Percentiles rank a stretch among this genome's conserved stretches.
phyloP scores from a whole-genome alignment of 2,329 filamentous ascomycete genomes.

The Nannizzia gypsea region DNA sequence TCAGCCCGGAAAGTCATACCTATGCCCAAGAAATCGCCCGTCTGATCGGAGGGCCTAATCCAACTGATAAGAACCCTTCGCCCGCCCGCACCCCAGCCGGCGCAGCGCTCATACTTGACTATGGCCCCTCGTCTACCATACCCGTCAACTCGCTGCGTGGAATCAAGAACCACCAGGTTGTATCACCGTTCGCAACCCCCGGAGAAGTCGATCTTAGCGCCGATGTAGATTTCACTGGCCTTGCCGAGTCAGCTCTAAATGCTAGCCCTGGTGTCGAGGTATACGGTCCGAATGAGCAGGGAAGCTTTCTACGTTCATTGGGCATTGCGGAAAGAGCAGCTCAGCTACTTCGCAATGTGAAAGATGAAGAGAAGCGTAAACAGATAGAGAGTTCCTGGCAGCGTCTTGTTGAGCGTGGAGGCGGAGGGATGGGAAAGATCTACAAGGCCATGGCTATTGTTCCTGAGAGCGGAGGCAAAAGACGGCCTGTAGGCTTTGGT shows the following conservation, averaged over 20 bases:
- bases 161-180: constrained; percentile 62
- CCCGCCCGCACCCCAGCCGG: constrained; percentile 50
- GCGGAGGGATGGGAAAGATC: constrained; percentile 80
- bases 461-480: constrained; percentile 61
- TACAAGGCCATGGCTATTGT: constrained; percentile 90
- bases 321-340: constrained; percentile 69
- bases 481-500: constrained; percentile 83
- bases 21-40: constrained; percentile 71
- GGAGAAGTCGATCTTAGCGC: constrained; percentile 80
- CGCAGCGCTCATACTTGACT: constrained; percentile 90
- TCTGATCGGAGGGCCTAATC: constrained; percentile 58
- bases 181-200: constrained; percentile 67
- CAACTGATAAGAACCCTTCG: constrained; percentile 12
- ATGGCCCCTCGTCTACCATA: constrained; percentile 67
- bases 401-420: constrained; percentile 69
- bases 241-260: constrained; percentile 68
- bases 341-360: constrained; percentile 45
- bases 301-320: constrained; percentile 64
- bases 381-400: constrained; percentile 65
- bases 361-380: constrained; percentile 42
- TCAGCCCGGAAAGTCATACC: constrained; percentile 75
- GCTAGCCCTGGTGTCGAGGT: constrained; percentile 76
- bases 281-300: constrained; percentile 83
- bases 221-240: constrained; percentile 81
- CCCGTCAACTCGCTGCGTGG: constrained; percentile 84